Evolutionary conservation across 306 rosid genomes (phyloP).

Genomic region (Begonia peltatifolia): DNA sequence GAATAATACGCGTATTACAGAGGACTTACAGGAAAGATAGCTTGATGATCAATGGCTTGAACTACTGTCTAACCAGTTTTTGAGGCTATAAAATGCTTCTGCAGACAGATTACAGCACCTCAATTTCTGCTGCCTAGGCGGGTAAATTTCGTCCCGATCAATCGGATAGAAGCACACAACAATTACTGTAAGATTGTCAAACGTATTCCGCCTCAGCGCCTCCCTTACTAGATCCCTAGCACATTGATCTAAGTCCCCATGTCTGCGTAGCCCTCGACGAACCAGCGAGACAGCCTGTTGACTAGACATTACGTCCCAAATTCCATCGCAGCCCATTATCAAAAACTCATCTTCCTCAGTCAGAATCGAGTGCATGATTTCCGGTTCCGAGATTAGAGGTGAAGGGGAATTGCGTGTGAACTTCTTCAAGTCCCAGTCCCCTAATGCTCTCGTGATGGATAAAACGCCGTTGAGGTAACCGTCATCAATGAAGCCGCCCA

Average conservation of each 20-base stretch:
- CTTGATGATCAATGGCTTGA: slow-evolving; percentile 8
- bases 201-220: slow-evolving; percentile 68
- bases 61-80: slow-evolving; percentile 53
- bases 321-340: slow-evolving; percentile 93
- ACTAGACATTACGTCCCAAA: slow-evolving; percentile 90
- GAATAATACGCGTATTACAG: too few species aligned
- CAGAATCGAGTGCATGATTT: slow-evolving; percentile 47
- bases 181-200: slow-evolving; percentile 76
- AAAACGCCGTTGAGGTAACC: slow-evolving; percentile 84
- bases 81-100: slow-evolving; percentile 78
- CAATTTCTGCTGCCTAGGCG: slow-evolving; percentile 38
- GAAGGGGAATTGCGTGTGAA: slow-evolving; percentile 61
- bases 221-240: slow-evolving; percentile 81
- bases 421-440: slow-evolving; percentile 92
- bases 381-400: slow-evolving; percentile 86
- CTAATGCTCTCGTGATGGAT: slow-evolving; percentile 79
- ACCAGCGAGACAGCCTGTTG: slow-evolving; percentile 76
- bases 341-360: slow-evolving; percentile 91
- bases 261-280: slow-evolving; percentile 64
- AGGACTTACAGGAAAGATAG: too few species aligned
- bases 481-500: slow-evolving; percentile 69
- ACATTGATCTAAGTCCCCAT: slow-evolving; percentile 62
- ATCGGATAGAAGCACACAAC: slow-evolving; percentile 53
- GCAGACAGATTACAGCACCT: slow-evolving; percentile 83
- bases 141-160: slow-evolving; percentile 32